phyloP scores from a whole-genome alignment of 805 yeast genomes.

The Yamadazyma tumulicola region DNA sequence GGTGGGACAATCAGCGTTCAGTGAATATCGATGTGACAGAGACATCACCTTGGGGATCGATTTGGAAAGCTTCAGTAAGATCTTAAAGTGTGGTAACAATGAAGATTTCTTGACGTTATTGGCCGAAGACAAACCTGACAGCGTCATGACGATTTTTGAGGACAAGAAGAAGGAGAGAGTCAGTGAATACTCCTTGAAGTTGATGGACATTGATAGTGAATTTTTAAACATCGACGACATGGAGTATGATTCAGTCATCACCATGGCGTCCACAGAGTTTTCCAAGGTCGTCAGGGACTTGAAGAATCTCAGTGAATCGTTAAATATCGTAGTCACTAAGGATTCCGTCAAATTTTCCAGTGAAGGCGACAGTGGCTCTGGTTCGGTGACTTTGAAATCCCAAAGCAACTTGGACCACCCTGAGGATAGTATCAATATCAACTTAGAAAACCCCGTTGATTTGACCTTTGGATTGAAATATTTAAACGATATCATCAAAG shows the following conservation, averaged over 20 bases:
- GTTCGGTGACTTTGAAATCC: slow-evolving; percentile 83
- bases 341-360: slow-evolving; percentile 87
- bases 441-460: slow-evolving; percentile 81
- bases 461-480: slow-evolving; percentile 90
- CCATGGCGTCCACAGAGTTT: slow-evolving; percentile 86
- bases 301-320: slow-evolving; percentile 80
- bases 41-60: slow-evolving; percentile 90
- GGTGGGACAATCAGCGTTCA: slow-evolving; percentile 84
- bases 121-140: slow-evolving; percentile 86
- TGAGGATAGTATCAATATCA: slow-evolving; percentile 69
- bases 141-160: slow-evolving; percentile 78
- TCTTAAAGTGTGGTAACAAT: slow-evolving; percentile 86
- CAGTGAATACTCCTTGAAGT: slow-evolving; percentile 84
- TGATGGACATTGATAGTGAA: slow-evolving; percentile 96
- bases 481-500: slow-evolving; percentile 86
- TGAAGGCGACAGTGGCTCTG: slow-evolving; percentile 90
- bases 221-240: slow-evolving; percentile 90
- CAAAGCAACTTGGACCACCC: slow-evolving; percentile 76
- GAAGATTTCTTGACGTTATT: slow-evolving; percentile 83
- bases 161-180: slow-evolving; percentile 88
- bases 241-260: slow-evolving; percentile 81
- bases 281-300: slow-evolving; percentile 87
- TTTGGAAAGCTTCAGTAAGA: slow-evolving; percentile 79
- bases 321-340: slow-evolving; percentile 82
- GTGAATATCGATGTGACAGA: slow-evolving; percentile 92